Conservation (phyloP, 257 asterid genomes). For the Verbascum thapsus region DNA sequence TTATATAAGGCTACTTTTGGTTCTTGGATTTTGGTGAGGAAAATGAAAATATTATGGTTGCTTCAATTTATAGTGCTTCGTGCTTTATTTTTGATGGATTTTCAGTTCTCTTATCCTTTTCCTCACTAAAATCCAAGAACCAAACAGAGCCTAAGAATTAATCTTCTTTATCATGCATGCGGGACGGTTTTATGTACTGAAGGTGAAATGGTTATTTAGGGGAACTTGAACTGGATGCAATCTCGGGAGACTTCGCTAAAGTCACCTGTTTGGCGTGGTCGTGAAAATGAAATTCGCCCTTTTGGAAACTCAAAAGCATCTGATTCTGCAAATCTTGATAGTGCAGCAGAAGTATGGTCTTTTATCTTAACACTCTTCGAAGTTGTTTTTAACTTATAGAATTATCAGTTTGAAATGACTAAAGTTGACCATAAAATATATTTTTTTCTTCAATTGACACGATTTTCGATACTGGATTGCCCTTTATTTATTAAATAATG, state of each 20-base stretch:
- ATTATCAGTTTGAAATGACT: not conserved
- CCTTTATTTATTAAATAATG: conserved; percentile 9
- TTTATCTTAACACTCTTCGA: conserved; percentile 12
- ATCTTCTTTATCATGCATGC: conserved; percentile 17
- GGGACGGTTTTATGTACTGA: conserved; percentile 30
- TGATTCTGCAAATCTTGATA: conserved; percentile 98
- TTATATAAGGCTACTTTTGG: no score
- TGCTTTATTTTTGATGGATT: no score
- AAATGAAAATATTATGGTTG: no score
- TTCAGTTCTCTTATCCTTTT: no score
- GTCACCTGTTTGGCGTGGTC: conserved; percentile 97
- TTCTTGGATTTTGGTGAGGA: no score
- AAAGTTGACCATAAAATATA: not conserved
- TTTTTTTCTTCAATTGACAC: conserved; percentile 16
- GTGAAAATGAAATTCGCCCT: conserved; percentile 95
- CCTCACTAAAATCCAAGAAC: no score
- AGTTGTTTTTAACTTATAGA: conserved; percentile 19
- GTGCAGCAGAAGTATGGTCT: conserved; percentile 88
- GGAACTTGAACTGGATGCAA: conserved; percentile 99
- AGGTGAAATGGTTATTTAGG: conserved; percentile 47
- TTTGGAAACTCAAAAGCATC: conserved; percentile 97
- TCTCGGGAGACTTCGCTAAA: conserved; percentile 91
- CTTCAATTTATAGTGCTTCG: no score
- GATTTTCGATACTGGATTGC: not conserved
- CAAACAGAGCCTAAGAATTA: no score